Base-by-base conservation (phyloP, 2,329 filamentous ascomycete genomes). In the Venturia effusa region DNA sequence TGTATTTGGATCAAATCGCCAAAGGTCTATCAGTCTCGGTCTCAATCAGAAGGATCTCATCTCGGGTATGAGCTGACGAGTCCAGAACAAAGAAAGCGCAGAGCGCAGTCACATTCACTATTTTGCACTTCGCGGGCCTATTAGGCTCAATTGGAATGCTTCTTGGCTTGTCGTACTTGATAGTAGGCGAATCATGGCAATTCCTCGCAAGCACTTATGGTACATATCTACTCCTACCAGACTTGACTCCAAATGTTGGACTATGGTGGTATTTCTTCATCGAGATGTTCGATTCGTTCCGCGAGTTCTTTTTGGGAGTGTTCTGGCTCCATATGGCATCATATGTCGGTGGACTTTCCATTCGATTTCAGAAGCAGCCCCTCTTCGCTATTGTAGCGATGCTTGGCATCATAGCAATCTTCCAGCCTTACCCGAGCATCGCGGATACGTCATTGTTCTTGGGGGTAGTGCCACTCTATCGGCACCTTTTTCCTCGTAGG, bases 261-360 rank as follows among this genome's bases (percentile, higher is more conserved):
- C 81, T 99, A 1, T 99, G 94, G 94, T 99, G 94, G 94, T 99
- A 99, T 77, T 99, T 99, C 78, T 97, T 99, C 73, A 96, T 95
- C 69, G 93, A 99, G 74, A 99, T 99, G 86, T 99, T 99, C 74
- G 94, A 99, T 77, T 93, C 92, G 0, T 99, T 99, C 82, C 85
- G 94, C 45, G 88, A 89, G 69, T 99, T 99, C 81, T 99, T 97
- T 81, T 84, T 99, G 3, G 94, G 90, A 63, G 92, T 99, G 60
- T 99, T 99, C 78, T 97, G 95, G 92, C 83, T 99, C 66, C 94
- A 99, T 73, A 85, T 97, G 65, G 86, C 89, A 0, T 88, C 89
- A 45, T 99, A 99, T 75, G 90, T 96, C 41, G 89, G 88, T 19
- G 93, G 90, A 0, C 79, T 99, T 51, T 91, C 88, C 15, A 83